Base-by-base conservation (phyloP, 2,329 filamentous ascomycete species). In the Basipetospora chlamydospora region DNA sequence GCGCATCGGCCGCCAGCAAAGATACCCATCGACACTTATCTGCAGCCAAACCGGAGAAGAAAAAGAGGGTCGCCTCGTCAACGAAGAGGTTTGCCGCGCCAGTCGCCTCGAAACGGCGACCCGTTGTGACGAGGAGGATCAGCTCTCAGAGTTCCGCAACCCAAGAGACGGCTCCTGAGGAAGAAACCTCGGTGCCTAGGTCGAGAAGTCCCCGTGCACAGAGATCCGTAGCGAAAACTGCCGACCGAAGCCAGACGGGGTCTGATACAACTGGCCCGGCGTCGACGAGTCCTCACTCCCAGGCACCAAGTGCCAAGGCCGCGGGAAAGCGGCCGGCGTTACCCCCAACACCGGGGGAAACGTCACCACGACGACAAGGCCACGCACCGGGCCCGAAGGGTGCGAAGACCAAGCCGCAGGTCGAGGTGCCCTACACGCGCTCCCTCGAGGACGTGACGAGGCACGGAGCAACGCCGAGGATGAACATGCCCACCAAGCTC, bases 291-390 rank as follows among this genome's bases (percentile, higher is more conserved):
- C n/a, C n/a, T n/a, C n/a, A n/a, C n/a, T n/a, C n/a, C n/a, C n/a
- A 37, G 23, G 35, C 33, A 3, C 37, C 33, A 38, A 67, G 61
- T 42, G 53, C 58, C 12, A 70, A 68, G 45, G 60, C 63, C 16
- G 56, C 59, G 9, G 67, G 66, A 3, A 72, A 72, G 42, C 61
- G 57, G 33, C 63, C 64, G 8, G 55, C 45, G 5, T 44, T n/a
- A n/a, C n/a, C n/a, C n/a, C n/a, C 13, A 9, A 26, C 6, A n/a
- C 16, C 29, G 29, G 16, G 26, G 23, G 6, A 20, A 26, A 12
- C 26, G 20, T n/a, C n/a, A n/a, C n/a, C n/a, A n/a, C n/a, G n/a
- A n/a, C n/a, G n/a, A n/a, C n/a, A n/a, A n/a, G n/a, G n/a, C n/a
- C n/a, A n/a, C n/a, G n/a, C n/a, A n/a, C n/a, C n/a, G n/a, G n/a